phyloP scores from a whole-genome alignment of 2,329 filamentous ascomycete species.

The Cytospora chrysosperma region DNA sequence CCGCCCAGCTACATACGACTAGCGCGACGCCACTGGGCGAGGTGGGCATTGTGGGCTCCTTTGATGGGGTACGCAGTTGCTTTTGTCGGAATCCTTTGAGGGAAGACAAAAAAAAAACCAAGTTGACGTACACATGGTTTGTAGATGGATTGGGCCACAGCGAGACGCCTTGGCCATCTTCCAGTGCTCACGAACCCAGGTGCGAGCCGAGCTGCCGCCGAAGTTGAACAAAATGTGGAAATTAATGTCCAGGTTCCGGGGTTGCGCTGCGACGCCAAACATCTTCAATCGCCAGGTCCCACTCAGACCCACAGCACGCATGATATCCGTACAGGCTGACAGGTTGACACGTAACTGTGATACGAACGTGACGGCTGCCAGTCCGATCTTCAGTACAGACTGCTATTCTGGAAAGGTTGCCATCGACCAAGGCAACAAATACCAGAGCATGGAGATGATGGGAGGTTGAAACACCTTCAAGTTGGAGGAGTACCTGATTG shows the following conservation, averaged over 20 bases:
- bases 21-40: slow-evolving; percentile 6
- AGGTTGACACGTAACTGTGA: not conserved
- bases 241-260: not conserved
- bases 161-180: not conserved
- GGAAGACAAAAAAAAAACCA: not conserved
- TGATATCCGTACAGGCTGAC: not conserved
- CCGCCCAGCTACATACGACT: not conserved
- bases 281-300: not conserved
- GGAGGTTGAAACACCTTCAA: not conserved
- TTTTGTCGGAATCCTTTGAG: not conserved
- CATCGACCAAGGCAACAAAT: not conserved
- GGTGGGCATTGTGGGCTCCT: not conserved
- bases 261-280: not conserved
- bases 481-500: not conserved
- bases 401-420: too few relatives aligned
- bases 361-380: not conserved
- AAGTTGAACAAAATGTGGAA: not conserved
- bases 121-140: not conserved
- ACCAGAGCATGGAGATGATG: not conserved
- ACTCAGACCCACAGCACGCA: not conserved
- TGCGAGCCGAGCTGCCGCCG: not conserved
- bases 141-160: not conserved
- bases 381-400: not conserved
- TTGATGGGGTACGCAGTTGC: not conserved
- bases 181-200: not conserved